Base-by-base conservation (phyloP, 192 early-diverging fungal genomes). In the Gonapodya prolifera region DNA sequence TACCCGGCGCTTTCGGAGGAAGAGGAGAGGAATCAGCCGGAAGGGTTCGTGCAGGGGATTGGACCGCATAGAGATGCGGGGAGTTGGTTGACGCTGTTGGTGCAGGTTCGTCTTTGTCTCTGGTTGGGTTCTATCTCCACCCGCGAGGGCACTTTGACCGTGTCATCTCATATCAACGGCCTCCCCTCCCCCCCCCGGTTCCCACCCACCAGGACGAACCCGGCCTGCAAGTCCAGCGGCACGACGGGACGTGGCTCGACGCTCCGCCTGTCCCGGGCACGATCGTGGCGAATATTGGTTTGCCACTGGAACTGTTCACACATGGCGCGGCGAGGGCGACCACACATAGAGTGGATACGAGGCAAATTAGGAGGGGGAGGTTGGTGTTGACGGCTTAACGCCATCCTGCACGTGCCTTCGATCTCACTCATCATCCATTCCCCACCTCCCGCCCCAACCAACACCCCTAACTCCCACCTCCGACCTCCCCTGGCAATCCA, bases 271-370 rank as follows among this genome's bases (percentile, higher is more conserved):
- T 89, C n/a, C 84, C 85, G 0, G 78, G 84, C 32, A 89, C 88
- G 2, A 86, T 91, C 80, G 84, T 91, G 16, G 87, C 89, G 32
- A 91, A 89, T 30, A 87, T 91, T 78, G 90, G 90, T 61, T 87
- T 88, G n/a, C 84, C 85, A 1, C 83, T 91, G 8, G 88, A 88
- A 70, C 81, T 85, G 29, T 29, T 89, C 34, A 88, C 87, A 0
- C 85, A 82, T 1, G 81, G 81, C 23, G 75, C 81, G 2, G 87
- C 85, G 34, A 77, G 84, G 2, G 90, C 88, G 0, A 91, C 88
- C 0, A 86, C 85, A 0, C 88, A 91, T 69, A 82, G 88, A 30
- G 90, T 90, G 1, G n/a, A 69, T n/a, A 16, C 45, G 45, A n/a
- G n/a, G n/a, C n/a, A n/a, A n/a, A n/a, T n/a, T n/a, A n/a, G n/a